Base-by-base conservation (phyloP, 768 basidiomycete genomes). In the Daedaleopsis nitida region DNA sequence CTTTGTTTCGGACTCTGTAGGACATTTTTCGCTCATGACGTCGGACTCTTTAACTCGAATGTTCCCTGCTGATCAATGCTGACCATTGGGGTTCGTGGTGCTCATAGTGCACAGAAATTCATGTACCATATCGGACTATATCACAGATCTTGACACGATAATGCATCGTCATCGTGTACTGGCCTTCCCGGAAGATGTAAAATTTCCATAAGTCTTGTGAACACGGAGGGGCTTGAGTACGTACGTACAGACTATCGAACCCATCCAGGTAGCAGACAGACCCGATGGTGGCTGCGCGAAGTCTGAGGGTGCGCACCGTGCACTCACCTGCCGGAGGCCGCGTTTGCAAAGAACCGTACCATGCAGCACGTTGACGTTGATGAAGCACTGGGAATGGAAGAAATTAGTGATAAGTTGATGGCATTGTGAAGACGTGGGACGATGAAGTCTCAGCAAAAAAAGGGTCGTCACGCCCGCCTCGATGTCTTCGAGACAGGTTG, bases 381-480 rank as follows among this genome's bases (percentile, higher is more conserved):
- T 32, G 27, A 32, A 3, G 27, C 27, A 32, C 47, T 48, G 47
- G 47, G 47, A 34, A 52, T 24, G 27, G 51, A 52, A 21, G 34
- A 27, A 32, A 10, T 6, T 14, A 35, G 32, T 35, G 51, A 34
- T 32, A 51, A 51, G 27, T 21, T 21, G 19, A 48, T 48, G 19
- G n/a, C 5, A 11, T 13, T 42, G 39, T 42, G 39, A 48, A 27
- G 24, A 17, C 3, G 19, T 10, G 47, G 47, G 7, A 13, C 21
- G 13, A 32, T 50, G 52, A 62, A 45, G 67, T 69, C 68, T 70
- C 69, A 70, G 70, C 60, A 61, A 58, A 59, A 58, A 55, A 64
- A 51, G 57, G 60, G 64, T 72, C 70, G 66, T 69, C 70, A 66
- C 57, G 60, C 64, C 69, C 50, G 53, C 66, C 69, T 65, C 55